These are phyloP conservation scores for Cyclotella baltica DNA, from an alignment of 108 stramenopile genomes.

Conservation along the genomic window DNA sequence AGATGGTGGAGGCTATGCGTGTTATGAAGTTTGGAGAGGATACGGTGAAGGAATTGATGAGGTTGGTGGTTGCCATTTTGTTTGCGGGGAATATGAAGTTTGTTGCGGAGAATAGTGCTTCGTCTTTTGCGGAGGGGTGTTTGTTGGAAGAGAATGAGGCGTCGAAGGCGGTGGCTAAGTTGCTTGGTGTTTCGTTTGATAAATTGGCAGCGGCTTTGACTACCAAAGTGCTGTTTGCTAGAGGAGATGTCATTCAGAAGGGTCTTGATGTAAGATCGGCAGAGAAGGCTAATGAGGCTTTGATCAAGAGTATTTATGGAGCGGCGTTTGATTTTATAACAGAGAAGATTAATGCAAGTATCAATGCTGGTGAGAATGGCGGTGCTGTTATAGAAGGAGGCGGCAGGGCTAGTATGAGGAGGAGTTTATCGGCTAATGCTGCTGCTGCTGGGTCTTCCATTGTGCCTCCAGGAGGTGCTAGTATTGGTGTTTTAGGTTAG, in stretches of 20 bases:
- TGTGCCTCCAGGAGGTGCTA: conserved; percentile 45
- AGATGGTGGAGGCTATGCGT: conserved; percentile 68
- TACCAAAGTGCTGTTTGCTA: conserved; percentile 60
- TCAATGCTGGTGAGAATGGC: conserved; percentile 29
- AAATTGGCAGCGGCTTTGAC: conserved; percentile 68
- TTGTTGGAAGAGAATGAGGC: conserved; percentile 52
- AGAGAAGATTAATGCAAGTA: conserved; percentile 62
- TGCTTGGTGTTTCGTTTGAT: conserved; percentile 72
- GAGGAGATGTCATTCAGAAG: conserved; percentile 67
- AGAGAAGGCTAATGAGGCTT: conserved; percentile 83
- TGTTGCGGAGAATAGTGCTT: conserved; percentile 4
- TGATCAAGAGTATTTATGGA: conserved; percentile 93
- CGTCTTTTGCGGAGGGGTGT: conserved; percentile 48
- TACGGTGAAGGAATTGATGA: conserved; percentile 47
- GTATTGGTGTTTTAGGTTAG: conserved; percentile 63
- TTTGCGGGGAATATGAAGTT: conserved; percentile 78
- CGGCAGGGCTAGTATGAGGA: background rate
- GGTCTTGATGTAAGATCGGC: conserved; percentile 63
- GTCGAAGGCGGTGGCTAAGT: conserved; percentile 60
- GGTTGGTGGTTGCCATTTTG: conserved; percentile 63
- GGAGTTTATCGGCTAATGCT: background rate
- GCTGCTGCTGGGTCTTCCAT: conserved; percentile 18
- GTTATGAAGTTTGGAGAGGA: conserved; percentile 64
- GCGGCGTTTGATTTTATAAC: conserved; percentile 80
- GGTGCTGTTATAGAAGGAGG: background rate